Base-by-base conservation (phyloP, 345 rosid genomes). In the Orychophragmus violaceus region DNA sequence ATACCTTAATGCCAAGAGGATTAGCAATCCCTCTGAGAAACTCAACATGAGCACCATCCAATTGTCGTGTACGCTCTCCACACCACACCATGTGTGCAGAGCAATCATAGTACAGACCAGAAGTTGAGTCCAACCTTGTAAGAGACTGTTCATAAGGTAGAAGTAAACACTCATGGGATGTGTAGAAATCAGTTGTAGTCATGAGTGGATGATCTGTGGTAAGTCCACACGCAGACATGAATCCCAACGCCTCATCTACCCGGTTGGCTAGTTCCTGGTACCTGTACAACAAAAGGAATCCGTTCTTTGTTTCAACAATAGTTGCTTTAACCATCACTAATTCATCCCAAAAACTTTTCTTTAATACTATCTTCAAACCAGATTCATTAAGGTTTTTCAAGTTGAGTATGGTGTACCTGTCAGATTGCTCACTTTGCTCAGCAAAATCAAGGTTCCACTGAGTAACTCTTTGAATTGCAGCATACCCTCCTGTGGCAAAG, bases 21-120 rank as follows among this genome's bases (percentile, higher is more conserved):
- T 84, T 84, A 42, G 87, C 81, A 19, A 84, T 82, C 25, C 89
- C 89, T 68, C 85, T 77, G 30, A 82, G 70, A 71, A 84, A 84
- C 74, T 84, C 86, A 0, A 84, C 77, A 73, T 82, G 83, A 54
- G 87, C 83, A 71, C 89, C 83, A 80, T 84, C 89, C 64, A 82
- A 64, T 24, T 80, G 89, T 9, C 89, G 61, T 37, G 89, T 84
- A 29, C 87, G 82, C 69, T 84, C 89, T 32, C 89, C 86, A n/a
- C 78, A 77, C 89, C 89, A 84, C 19, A 84, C 71, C 89, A 84
- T 82, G 77, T 80, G 86, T 32, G 89, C 83, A 60, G 89, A 28
- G 1, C 32, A 28, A 28, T 28, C 32, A 28, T 28, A 28, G 32
- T 28, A n/a, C n/a, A n/a, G n/a, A 69, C 84, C 82, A 5, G 88